These are phyloP conservation scores for Malassezia obtusa DNA, from an alignment of 1,284 basidiomycete species.

Conservation along the genomic window DNA sequence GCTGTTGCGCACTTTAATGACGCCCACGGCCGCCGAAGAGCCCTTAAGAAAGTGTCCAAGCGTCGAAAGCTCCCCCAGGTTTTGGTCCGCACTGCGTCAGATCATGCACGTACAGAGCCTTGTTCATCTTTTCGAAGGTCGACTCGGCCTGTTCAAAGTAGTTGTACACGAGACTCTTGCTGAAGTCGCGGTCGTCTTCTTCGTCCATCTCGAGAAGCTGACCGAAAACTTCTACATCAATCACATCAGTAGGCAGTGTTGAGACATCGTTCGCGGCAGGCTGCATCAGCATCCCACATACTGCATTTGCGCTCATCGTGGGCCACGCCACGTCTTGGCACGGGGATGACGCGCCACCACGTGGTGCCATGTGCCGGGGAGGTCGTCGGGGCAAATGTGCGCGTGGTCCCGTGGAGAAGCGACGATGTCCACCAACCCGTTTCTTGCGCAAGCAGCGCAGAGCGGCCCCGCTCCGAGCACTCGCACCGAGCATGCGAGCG, in stretches of 20 bases:
- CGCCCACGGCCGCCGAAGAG: constrained; percentile 79
- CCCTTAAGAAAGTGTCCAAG: constrained; percentile 90
- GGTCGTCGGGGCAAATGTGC: too few relatives aligned
- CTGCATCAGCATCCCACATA: neutral
- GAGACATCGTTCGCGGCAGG: neutral
- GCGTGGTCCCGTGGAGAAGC: neutral
- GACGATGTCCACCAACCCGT: constrained; percentile 4
- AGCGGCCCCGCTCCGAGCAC: neutral
- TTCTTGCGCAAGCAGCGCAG: constrained; percentile 3
- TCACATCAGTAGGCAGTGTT: constrained; percentile 41
- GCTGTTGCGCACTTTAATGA: constrained; percentile 65
- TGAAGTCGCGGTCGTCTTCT: constrained; percentile 65
- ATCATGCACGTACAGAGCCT: constrained; percentile 59
- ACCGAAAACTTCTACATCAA: constrained; percentile 68
- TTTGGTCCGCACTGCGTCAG: constrained; percentile 53
- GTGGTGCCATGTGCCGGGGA: neutral
- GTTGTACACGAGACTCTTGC: constrained; percentile 63
- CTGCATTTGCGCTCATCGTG: constrained; percentile 6
- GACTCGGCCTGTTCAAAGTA: constrained; percentile 59
- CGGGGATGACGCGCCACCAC: neutral
- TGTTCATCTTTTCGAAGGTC: constrained; percentile 71
- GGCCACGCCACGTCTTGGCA: neutral
- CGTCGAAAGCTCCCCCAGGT: constrained; percentile 61
- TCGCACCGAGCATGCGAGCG: neutral
- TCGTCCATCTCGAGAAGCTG: constrained; percentile 88